Percentiles rank a stretch among this genome's conserved stretches.
Conservation (phyloP, 768 basidiomycete species). For the Lyophyllum shimeji region DNA sequence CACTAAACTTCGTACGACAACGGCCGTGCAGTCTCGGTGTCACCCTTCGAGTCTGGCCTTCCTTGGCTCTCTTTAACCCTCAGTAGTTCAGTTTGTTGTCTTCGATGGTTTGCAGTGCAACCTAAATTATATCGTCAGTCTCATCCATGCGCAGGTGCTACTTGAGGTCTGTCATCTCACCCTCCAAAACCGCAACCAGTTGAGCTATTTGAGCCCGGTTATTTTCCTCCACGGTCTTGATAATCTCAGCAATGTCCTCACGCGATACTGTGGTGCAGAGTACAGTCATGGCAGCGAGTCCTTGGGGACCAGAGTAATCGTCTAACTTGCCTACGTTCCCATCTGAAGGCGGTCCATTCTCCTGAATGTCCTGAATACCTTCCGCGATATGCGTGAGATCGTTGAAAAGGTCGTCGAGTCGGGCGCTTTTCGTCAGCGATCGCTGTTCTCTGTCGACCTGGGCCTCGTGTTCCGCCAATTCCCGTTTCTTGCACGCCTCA, state of each 20-base stretch:
- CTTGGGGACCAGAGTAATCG: not conserved
- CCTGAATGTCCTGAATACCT: slow-evolving; percentile 2
- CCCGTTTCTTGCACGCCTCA: not conserved
- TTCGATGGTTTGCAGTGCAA: slow-evolving; percentile 5
- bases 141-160: not conserved
- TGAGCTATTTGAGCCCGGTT: slow-evolving; percentile 11
- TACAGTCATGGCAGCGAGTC: not conserved
- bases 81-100: slow-evolving; percentile 1
- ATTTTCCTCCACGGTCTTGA: slow-evolving; percentile 9
- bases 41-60: not conserved
- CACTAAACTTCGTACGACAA: not conserved
- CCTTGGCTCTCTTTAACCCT: not conserved
- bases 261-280: slow-evolving; percentile 1
- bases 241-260: slow-evolving; percentile 8
- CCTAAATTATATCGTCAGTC: slow-evolving; percentile 3
- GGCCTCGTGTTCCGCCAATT: slow-evolving; percentile 11
- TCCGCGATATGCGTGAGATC: slow-evolving; percentile 9
- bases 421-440: slow-evolving; percentile 6
- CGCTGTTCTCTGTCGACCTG: slow-evolving; percentile 12
- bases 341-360: slow-evolving; percentile 1
- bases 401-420: slow-evolving; percentile 10
- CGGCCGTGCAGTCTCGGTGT: not conserved
- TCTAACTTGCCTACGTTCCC: slow-evolving; percentile 6
- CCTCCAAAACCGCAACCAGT: slow-evolving; percentile 10
- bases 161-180: not conserved